These are phyloP conservation scores for Penicillium frequentans DNA, from an alignment of 2,329 filamentous ascomycete genomes.

Conservation along the genomic window DNA sequence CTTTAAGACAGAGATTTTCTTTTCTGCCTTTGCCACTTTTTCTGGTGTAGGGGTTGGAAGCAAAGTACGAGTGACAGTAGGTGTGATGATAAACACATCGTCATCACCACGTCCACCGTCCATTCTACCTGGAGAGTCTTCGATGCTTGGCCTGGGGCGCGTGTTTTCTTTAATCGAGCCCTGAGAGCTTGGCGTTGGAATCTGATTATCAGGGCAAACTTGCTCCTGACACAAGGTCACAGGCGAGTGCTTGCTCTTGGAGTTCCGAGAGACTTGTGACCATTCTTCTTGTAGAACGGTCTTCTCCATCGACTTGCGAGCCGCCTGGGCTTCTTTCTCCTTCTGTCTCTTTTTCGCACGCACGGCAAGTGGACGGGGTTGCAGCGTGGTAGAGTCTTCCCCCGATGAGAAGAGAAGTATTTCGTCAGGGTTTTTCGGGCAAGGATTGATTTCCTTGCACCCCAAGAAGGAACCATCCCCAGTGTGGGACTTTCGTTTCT, in stretches of 20 bases:
- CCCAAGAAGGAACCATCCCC: conserved; percentile 43
- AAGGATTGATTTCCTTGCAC: conserved; percentile 37
- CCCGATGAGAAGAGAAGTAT: conserved; percentile 35
- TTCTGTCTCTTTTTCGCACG: conserved; percentile 24
- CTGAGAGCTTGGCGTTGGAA: conserved; percentile 18
- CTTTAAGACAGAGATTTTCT: conserved; percentile 16
- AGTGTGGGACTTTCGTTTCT: conserved; percentile 18
- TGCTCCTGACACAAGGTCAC: conserved; percentile 26
- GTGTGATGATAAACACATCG: conserved; percentile 41
- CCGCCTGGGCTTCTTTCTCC: conserved; percentile 12
- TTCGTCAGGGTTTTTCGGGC: conserved; percentile 38
- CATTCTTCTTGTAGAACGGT: conserved; percentile 27
- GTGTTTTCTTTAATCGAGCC: conserved; percentile 26
- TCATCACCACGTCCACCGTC: conserved; percentile 21
- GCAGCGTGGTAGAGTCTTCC: conserved; percentile 24
- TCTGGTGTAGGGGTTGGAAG: conserved; percentile 26
- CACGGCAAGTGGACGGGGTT: conserved; percentile 22
- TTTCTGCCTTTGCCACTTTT: conserved; percentile 6
- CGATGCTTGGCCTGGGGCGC: conserved; percentile 8
- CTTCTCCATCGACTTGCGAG: conserved; percentile 19
- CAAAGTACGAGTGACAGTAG: conserved; percentile 44
- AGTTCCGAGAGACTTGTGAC: conserved; percentile 34
- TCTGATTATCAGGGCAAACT: conserved; percentile 15
- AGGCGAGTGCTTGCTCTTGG: conserved; percentile 33
- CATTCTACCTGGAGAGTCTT: conserved; percentile 14